Conservation (phyloP, 1,284 basidiomycete genomes). For the Ustilago sp. region DNA sequence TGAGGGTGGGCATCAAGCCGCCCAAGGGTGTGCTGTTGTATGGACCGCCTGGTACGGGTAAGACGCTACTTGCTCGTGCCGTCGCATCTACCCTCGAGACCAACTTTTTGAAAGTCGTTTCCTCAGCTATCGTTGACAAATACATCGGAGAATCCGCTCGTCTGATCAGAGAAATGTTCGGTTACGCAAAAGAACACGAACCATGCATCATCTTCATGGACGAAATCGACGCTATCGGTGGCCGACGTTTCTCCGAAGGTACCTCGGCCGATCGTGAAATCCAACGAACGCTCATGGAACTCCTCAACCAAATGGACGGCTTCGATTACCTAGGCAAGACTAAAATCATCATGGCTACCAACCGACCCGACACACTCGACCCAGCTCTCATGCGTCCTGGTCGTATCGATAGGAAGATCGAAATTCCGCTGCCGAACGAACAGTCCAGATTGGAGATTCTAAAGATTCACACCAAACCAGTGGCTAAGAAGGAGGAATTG, state of each 20-base stretch:
- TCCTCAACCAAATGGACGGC: constrained; percentile 99
- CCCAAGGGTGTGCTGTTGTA: constrained; percentile 94
- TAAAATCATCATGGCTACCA: constrained; percentile 89
- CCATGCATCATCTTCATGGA: constrained; percentile 99
- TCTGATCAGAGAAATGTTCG: constrained; percentile 96
- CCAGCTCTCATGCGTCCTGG: constrained; percentile 96
- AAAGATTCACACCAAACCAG: constrained; percentile 94
- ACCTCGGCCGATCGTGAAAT: constrained; percentile 99
- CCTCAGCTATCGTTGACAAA: constrained; percentile 99
- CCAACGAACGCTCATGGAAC: constrained; percentile 98
- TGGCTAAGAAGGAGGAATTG: constrained; percentile 82
- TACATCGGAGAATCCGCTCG: constrained; percentile 98
- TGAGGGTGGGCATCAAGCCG: constrained; percentile 94
- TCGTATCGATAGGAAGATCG: constrained; percentile 96
- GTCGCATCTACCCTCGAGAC: constrained; percentile 95
- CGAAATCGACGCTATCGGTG: constrained; percentile 78
- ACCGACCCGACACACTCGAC: constrained; percentile 80
- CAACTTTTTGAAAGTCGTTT: constrained; percentile 98
- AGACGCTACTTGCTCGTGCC: constrained; percentile 93
- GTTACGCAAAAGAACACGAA: constrained; percentile 95
- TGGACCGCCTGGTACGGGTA: constrained; percentile 93
- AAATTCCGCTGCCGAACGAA: constrained; percentile 97
- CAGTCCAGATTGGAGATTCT: constrained; percentile 93
- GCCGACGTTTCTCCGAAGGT: constrained; percentile 93
- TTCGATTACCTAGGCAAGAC: constrained; percentile 96